Conservation (phyloP, 495 filamentous ascomycete genomes). For the Stereocaulon alpinum region DNA sequence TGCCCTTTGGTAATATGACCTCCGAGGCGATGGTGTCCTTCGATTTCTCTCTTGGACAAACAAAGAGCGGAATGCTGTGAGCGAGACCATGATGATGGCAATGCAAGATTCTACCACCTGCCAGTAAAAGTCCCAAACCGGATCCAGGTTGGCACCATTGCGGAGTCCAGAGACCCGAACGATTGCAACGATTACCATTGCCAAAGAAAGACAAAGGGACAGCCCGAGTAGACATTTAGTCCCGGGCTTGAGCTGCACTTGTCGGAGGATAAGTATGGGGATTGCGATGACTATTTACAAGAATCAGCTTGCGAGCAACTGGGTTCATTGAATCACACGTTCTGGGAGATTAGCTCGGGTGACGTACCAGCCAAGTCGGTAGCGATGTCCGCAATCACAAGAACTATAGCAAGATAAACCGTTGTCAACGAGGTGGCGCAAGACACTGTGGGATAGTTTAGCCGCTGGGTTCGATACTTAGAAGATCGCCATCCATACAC, state of each 20-base stretch:
- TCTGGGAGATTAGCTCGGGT: too few relatives aligned
- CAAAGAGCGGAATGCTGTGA: slow-evolving; percentile 13
- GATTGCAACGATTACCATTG: slow-evolving; percentile 12
- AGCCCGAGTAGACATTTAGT: slow-evolving; percentile 1
- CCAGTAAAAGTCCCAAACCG: slow-evolving; percentile 13
- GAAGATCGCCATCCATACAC: neutral
- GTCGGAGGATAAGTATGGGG: slow-evolving; percentile 13
- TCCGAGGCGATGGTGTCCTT: neutral
- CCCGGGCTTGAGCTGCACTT: slow-evolving; percentile 2
- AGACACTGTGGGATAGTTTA: neutral
- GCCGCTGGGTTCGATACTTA: neutral
- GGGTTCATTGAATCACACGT: neutral
- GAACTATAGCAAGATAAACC: neutral
- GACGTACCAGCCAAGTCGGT: neutral
- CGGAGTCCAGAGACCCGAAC: slow-evolving; percentile 5
- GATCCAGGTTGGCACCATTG: neutral
- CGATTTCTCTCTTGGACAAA: slow-evolving; percentile 6
- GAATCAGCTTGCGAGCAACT: neutral
- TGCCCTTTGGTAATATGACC: neutral
- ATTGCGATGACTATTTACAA: slow-evolving; percentile 6
- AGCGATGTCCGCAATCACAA: neutral
- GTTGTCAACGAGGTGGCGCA: neutral
- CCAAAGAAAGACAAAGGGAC: slow-evolving; percentile 13
- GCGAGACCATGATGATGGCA: slow-evolving; percentile 12
- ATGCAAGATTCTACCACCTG: slow-evolving; percentile 8